phyloP scores from a whole-genome alignment of 257 asterid species.

The Solanum habrochaites region DNA sequence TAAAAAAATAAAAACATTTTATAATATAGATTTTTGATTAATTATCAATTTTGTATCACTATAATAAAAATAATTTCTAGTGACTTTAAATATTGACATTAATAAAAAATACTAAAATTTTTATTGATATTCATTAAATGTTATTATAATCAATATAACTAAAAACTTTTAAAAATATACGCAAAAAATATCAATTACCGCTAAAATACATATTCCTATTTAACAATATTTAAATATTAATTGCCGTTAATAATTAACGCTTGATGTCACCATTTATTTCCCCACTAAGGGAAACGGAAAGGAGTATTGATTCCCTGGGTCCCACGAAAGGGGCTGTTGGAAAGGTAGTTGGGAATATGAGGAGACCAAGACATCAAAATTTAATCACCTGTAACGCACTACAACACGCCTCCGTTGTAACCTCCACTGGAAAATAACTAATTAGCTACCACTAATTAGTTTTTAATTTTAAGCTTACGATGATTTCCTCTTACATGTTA shows the following conservation, averaged over 20 bases:
- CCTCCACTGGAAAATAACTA: not conserved
- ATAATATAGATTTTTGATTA: not conserved
- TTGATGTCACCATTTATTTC: not conserved
- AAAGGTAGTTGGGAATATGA: not conserved
- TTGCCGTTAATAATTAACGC: not conserved
- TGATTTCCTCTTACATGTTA: no score
- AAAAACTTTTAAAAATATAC: accelerated
- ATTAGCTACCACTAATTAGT: no score
- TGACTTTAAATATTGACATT: no score
- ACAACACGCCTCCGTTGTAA: not conserved
- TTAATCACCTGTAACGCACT: not conserved
- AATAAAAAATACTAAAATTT: no score
- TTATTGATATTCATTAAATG: accelerated
- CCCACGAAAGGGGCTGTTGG: not conserved
- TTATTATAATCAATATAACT: accelerated
- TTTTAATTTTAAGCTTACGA: no score
- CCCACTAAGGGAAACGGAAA: not conserved
- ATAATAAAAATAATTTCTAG: no score
- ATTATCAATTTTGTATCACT: not conserved
- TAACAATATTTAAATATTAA: no score
- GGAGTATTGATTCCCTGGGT: not conserved
- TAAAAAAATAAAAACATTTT: not conserved
- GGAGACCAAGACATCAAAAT: not conserved
- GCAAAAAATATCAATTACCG: accelerated
- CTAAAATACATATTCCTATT: no score